A percentile compares a stretch with the other conserved stretches of the same genome.
Conservation (phyloP, 129 eudicot species). For the Saposhnikovia divaricata region DNA sequence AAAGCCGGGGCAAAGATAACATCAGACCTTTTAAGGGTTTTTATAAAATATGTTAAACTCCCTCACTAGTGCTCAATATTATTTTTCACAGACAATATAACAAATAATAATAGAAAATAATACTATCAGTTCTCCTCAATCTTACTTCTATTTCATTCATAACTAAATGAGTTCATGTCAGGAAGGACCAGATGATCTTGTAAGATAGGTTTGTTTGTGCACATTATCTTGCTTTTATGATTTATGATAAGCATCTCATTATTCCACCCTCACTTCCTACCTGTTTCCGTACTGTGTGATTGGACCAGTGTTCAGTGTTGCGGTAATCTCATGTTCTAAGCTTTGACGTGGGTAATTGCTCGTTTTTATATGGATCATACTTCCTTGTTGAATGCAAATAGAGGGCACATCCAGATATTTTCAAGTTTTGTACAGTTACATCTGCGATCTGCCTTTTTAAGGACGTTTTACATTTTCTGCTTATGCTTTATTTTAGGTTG, state of each 20-base stretch:
- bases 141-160: background rate
- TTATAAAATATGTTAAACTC: background rate
- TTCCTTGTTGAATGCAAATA: background rate
- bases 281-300: background rate
- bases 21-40: background rate
- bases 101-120: background rate
- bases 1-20: background rate
- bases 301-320: background rate
- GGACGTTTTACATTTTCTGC: background rate
- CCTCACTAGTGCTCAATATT: background rate
- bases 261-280: background rate
- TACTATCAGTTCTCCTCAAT: background rate
- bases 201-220: background rate
- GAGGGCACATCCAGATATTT: background rate
- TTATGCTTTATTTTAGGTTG: slow-evolving; percentile 35
- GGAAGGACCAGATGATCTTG: background rate
- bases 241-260: background rate
- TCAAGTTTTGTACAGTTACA: background rate
- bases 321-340: background rate
- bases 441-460: background rate
- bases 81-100: background rate
- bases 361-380: background rate
- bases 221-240: background rate
- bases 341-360: background rate
- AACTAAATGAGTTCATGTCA: background rate